phyloP scores from a whole-genome alignment of 495 filamentous ascomycete genomes.

The Aspergillus sparsus region DNA sequence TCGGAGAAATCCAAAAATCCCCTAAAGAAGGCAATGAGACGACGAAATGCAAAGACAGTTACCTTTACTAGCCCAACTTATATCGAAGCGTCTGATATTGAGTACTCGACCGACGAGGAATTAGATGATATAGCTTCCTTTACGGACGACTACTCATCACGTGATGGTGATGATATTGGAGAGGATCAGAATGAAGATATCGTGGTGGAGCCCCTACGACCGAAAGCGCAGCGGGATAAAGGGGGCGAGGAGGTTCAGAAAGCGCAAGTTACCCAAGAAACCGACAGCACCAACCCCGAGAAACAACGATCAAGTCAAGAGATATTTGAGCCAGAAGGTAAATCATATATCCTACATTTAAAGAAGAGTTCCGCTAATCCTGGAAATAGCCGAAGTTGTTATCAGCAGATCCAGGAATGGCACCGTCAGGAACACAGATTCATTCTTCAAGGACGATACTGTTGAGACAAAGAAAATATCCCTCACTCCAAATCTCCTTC shows the following conservation, averaged over 20 bases:
- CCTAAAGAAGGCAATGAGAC: constrained; percentile 83
- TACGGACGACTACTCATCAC: constrained; percentile 53
- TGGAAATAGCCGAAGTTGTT: constrained; percentile 48
- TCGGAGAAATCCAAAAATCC: constrained; percentile 86
- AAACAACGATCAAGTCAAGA: constrained; percentile 64
- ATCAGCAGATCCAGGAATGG: constrained; percentile 76
- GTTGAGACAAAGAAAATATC: constrained; percentile 97
- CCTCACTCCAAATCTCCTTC: constrained; percentile 88
- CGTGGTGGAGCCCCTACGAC: constrained; percentile 48
- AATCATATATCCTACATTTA: constrained; percentile 3
- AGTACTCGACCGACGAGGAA: constrained; percentile 89
- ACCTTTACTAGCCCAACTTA: constrained; percentile 85
- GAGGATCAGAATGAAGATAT: constrained; percentile 43
- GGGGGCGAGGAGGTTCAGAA: constrained; percentile 34
- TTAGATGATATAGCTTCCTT: constrained; percentile 56
- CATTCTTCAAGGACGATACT: constrained; percentile 95
- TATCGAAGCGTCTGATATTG: constrained; percentile 85
- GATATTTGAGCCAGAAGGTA: constrained; percentile 55
- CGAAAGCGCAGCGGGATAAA: constrained; percentile 43
- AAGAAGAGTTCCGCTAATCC: constrained; percentile 4
- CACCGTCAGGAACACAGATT: constrained; percentile 84
- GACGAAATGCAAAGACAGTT: constrained; percentile 86
- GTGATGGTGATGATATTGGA: constrained; percentile 44
- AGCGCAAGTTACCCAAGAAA: constrained; percentile 31
- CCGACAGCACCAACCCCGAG: constrained; percentile 38